Base-by-base conservation (phyloP, 1,284 basidiomycete species). In the Pseudozyma flocculosa region DNA sequence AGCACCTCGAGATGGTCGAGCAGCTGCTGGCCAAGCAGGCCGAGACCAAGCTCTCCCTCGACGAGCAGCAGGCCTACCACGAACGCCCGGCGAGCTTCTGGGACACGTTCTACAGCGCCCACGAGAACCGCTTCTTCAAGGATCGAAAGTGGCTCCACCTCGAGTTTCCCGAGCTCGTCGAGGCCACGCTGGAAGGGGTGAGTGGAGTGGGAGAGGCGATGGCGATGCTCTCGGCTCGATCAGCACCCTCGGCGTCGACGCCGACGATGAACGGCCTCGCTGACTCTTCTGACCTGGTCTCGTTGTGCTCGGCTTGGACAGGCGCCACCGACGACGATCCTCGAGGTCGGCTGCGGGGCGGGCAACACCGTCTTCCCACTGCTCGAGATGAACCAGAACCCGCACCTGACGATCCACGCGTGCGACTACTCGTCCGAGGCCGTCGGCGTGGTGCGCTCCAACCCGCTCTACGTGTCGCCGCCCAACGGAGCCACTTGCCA, bases 331-430 rank as follows among this genome's bases (percentile, higher is more conserved):
- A 68, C 42, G 44, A 58, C 53, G 18, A 61, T 78, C 18, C 41
- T 78, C 13, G 75, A 78, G 29, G 69, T 78, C 0, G 75, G 75
- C 2, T 78, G 75, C 50, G 75, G 75, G 0, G 75, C 92, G 17
- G 95, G 95, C 23, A 96, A 95, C 75, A 89, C 93, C 2, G 86
- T 93, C 0, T 97, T 95, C 71, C 95, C 95, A 0, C 80, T 96
- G 2, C 81, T 96, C 14, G 82, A 85, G 41, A 81, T 85, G 38
- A 97, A 96, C 76, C 79, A 86, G 73, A 99, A 99, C 77, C 86
- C 89, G 0, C 77, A 84, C 0, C 83, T 98, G 19, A 76, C 81
- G 88, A 34, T 81, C 13, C 84, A 85, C 46, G 93, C 92, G 0
- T 94, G 89, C 66, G 95, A 99, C 79, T 99, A 95, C 76, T 89